Evolutionary conservation across 306 rosid genomes (phyloP).

Genomic region (Lathyrus aphaca): DNA sequence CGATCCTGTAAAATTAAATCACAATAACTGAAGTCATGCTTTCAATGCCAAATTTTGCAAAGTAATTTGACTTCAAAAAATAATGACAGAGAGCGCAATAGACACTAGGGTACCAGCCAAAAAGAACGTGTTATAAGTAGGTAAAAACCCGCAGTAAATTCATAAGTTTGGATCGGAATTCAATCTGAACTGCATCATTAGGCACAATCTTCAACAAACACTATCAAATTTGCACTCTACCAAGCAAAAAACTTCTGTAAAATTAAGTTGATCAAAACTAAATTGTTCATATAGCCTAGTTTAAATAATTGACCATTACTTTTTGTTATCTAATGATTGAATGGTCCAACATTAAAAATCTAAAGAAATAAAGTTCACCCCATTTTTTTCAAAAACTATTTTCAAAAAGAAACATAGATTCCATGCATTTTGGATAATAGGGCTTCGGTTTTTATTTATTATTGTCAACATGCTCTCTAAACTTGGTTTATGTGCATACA

Average conservation of each 20-base stretch:
- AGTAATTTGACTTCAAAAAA: slow-evolving; percentile 14
- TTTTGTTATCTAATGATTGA: neutral
- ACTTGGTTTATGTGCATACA: slow-evolving; percentile 1
- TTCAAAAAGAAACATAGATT: neutral
- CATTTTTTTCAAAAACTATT: neutral
- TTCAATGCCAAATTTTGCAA: slow-evolving; percentile 28
- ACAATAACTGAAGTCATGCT: slow-evolving; percentile 28
- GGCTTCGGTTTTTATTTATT: neutral
- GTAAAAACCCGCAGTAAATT: neutral
- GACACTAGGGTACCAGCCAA: neutral
- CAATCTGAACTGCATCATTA: neutral
- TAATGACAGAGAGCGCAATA: neutral
- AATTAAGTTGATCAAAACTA: neutral
- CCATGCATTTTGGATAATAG: neutral
- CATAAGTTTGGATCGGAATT: slow-evolving; percentile 9
- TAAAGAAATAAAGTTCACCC: neutral
- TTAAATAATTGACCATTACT: neutral
- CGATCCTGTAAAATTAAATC: slow-evolving; percentile 63
- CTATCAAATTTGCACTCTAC: neutral
- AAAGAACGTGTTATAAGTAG: neutral
- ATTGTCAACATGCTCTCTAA: neutral
- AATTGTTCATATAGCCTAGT: neutral
- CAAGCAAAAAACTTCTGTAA: neutral
- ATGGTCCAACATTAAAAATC: neutral
- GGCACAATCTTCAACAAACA: neutral